Evolutionary conservation across 2,329 filamentous ascomycete species (phyloP), one percentile per base, ranked within the genome.

Genomic region (Ophiostoma sp.): DNA sequence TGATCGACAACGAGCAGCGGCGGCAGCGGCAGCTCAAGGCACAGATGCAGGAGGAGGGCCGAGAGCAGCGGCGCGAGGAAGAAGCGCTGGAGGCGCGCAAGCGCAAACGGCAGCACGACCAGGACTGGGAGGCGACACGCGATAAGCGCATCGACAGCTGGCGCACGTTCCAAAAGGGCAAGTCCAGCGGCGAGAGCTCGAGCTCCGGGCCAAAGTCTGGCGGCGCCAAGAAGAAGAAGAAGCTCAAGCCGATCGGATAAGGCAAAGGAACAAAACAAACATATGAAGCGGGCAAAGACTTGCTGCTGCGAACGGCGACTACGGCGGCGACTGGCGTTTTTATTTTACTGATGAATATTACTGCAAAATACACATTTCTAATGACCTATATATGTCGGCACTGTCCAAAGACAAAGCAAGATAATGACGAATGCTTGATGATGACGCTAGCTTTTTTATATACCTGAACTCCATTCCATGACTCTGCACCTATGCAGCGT

Each of bases 1-100:
- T 99, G 74, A 88, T 97, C 76, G 95, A 99, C 76, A 94, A 96
- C 78, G 95, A 98, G 82, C 87, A 93, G 76, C 86, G 95, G 68
- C 85, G 93, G 69, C 85, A 92, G 72, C 86, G 93, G 74, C 94
- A 97, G 84, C 80, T 94, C 78, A 96, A 96, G 82, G 95, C 92
- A 57, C 91, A 95, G 83, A 90, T 99, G 89, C 93, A 96, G 80
- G 95, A 99, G 80, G 94, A 99, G 79, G 95, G 95, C 7, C 85
- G 95, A 69, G 90, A 95, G 82, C 89, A 96, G 85, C 87, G 89
- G 77, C 91, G 90, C 78, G 89, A 89, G 76, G 95, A 99, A 31
- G 91, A 93, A 75, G 94, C 97, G 81, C 72, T 91, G 11, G 93
- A 94, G 76, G 86, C 86, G 75, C 83, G 92, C 76, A 94, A 94